Percentiles rank a stretch among this genome's conserved stretches.
These are phyloP conservation scores for Rhodotorula diobovata DNA, from an alignment of 768 basidiomycete species.

Conservation along the genomic window DNA sequence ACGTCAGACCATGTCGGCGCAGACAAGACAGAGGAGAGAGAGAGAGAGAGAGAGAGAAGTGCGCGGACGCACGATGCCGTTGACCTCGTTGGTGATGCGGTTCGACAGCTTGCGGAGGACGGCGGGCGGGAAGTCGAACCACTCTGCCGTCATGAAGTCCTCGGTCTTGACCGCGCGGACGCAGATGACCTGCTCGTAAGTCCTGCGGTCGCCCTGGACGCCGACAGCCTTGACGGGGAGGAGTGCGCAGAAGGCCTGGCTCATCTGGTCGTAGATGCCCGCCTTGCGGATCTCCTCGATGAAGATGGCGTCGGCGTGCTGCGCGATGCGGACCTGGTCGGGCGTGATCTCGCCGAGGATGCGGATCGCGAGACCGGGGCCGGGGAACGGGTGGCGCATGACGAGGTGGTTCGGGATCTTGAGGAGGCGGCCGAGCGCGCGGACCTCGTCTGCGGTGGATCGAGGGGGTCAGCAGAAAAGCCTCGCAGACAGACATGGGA, in stretches of 20 bases:
- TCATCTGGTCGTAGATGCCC: constrained; percentile 83
- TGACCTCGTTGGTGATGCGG: constrained; percentile 94
- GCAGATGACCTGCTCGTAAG: constrained; percentile 91
- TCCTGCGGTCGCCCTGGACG: constrained; percentile 93
- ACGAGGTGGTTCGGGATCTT: constrained; percentile 88
- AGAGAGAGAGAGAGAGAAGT: constrained; percentile 51
- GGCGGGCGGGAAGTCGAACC: constrained; percentile 94
- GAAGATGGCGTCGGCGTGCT: constrained; percentile 90
- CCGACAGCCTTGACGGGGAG: constrained; percentile 95
- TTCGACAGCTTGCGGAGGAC: constrained; percentile 87
- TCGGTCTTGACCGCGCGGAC: constrained; percentile 94
- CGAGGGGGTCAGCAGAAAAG: neutral
- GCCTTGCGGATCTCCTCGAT: constrained; percentile 96
- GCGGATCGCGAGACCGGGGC: constrained; percentile 94
- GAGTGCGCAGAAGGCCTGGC: constrained; percentile 93
- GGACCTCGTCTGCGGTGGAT: constrained; percentile 73
- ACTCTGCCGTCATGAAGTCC: constrained; percentile 99
- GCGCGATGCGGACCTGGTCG: constrained; percentile 83
- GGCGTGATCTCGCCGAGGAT: constrained; percentile 93
- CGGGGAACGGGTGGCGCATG: constrained; percentile 96
- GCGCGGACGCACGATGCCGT: constrained; percentile 63
- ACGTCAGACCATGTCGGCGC: neutral
- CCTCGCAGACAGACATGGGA: neutral
- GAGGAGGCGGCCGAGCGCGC: constrained; percentile 82
- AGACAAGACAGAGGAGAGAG: constrained; percentile 65